Base-by-base conservation (phyloP, 163 green algal species). In the Coccomyxa subellipsoidea region DNA sequence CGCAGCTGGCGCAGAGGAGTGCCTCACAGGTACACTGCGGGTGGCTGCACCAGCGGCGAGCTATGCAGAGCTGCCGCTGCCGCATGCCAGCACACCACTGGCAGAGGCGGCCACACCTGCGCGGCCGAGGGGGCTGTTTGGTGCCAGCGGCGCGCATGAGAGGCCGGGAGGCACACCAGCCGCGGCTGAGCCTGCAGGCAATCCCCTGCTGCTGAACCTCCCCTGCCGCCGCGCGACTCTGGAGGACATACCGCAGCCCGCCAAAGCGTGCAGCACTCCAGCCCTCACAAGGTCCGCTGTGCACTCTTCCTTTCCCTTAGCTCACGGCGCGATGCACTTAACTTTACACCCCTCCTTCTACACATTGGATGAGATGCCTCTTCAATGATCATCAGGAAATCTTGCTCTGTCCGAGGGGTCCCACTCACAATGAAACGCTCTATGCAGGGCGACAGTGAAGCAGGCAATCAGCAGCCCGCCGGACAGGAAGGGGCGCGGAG, bases 381-480 rank as follows among this genome's bases (percentile, higher is more conserved):
- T n/a, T n/a, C n/a, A n/a, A n/a, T n/a, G n/a, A n/a, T n/a, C n/a
- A n/a, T n/a, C n/a, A n/a, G n/a, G n/a, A n/a, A n/a, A n/a, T n/a
- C n/a, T n/a, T n/a, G n/a, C n/a, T n/a, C n/a, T n/a, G n/a, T n/a
- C n/a, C n/a, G n/a, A n/a, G n/a, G n/a, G n/a, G n/a, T n/a, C n/a
- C n/a, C n/a, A n/a, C 47, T 59, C 23, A 59, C 47, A 59, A 59
- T 18, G 47, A 18, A 59, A 37, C 75, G n/a, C 27, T 39, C 12
- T 37, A 34, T 69, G 38, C 38, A 80, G 75, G 75, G 25, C 75
- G 9, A 69, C 25, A 10, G 25, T 39, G n/a, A 78, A 47, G 71
- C 27, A 78, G 1, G 32, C 31, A 31, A 39, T 78, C 27, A 29
- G 37, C 38, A 81, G 77, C 39, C 81, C 79, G 23, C 85, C 82